A percentile compares a stretch with the other conserved stretches of the same genome.
Conservation (phyloP, 495 filamentous ascomycete genomes). For the Penicillium flavigenum region DNA sequence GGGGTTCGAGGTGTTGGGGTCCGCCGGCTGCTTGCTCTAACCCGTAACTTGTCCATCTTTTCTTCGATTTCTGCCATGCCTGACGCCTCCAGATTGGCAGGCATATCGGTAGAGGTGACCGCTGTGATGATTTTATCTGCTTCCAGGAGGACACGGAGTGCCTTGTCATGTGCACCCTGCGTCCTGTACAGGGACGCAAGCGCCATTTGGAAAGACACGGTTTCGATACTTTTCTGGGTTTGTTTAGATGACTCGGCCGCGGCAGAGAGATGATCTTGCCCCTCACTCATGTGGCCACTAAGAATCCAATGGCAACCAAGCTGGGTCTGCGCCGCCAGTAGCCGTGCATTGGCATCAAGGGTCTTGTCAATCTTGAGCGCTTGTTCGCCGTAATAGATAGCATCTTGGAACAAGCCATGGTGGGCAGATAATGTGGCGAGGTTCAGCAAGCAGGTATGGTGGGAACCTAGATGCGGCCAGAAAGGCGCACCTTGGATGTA, state of each 20-base stretch:
- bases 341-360: constrained; percentile 59
- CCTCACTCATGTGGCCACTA: constrained; percentile 60
- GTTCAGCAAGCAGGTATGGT: constrained; percentile 67
- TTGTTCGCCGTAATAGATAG: constrained; percentile 85
- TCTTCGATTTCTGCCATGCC: constrained; percentile 34
- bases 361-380: constrained; percentile 74
- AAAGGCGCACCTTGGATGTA: constrained; percentile 63
- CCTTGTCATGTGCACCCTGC: constrained; percentile 49
- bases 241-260: constrained; percentile 44
- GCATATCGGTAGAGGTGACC: constrained; percentile 25
- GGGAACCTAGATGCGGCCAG: constrained; percentile 73
- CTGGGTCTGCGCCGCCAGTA: constrained; percentile 52
- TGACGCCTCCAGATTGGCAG: constrained; percentile 17
- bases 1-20: constrained; percentile 27
- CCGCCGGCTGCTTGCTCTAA: constrained; percentile 31
- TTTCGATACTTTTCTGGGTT: constrained; percentile 46
- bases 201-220: constrained; percentile 46
- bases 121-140: constrained; percentile 43
- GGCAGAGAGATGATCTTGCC: constrained; percentile 56
- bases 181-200: constrained; percentile 42
- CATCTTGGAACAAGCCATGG: constrained; percentile 83
- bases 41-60: constrained; percentile 42
- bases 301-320: constrained; percentile 64
- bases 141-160: constrained; percentile 43
- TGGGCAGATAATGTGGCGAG: constrained; percentile 75